These are phyloP conservation scores for Podosphaera xanthii DNA, from an alignment of 2,329 filamentous ascomycete species.

Conservation along the genomic window DNA sequence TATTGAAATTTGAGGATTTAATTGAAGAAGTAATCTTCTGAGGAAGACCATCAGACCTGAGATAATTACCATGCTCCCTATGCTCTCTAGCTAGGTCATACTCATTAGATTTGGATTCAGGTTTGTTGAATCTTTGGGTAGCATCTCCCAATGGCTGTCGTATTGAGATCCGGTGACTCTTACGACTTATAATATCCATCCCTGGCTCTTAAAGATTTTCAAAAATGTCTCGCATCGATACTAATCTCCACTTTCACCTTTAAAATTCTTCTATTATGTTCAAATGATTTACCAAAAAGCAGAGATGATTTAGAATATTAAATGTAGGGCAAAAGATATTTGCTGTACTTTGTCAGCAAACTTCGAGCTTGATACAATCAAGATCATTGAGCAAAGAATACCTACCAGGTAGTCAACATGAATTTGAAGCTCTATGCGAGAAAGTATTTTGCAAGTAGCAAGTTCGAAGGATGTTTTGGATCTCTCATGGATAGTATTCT, in stretches of 20 bases:
- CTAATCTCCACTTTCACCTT: neutral
- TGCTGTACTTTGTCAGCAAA: neutral
- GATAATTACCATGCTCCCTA: neutral
- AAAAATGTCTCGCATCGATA: neutral
- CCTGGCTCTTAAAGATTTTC: neutral
- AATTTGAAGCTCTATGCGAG: neutral
- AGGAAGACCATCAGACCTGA: neutral
- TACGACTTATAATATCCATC: neutral
- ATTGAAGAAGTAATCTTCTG: neutral
- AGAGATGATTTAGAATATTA: neutral
- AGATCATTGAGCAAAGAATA: neutral
- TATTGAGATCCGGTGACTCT: neutral
- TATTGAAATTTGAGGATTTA: neutral
- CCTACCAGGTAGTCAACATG: neutral
- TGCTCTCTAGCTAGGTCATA: neutral
- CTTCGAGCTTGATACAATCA: neutral
- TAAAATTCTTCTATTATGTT: neutral
- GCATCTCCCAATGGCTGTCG: conserved; percentile 14
- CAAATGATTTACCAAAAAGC: neutral
- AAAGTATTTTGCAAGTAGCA: neutral
- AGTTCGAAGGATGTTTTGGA: too few species aligned
- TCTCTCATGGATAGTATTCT: neutral
- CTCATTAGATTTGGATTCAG: neutral
- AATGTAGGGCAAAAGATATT: neutral
- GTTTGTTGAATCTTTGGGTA: conserved; percentile 15